phyloP scores from a whole-genome alignment of 2,329 filamentous ascomycete genomes.

The Diaporthe sp. region DNA sequence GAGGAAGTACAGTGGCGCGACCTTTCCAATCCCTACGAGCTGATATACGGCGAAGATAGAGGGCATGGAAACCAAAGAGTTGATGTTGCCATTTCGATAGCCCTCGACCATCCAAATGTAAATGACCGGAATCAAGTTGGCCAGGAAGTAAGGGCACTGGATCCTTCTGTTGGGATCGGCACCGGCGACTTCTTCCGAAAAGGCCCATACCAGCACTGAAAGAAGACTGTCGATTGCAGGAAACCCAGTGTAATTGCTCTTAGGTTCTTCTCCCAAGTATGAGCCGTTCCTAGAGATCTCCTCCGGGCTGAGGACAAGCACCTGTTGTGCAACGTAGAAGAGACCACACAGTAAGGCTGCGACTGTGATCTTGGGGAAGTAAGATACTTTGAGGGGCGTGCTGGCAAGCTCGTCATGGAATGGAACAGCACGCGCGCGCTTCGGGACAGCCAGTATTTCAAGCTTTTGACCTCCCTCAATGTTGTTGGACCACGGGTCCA shows the following conservation, averaged over 20 bases:
- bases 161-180: conserved; percentile 10
- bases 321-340: neutral
- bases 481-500: neutral
- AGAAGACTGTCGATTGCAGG: neutral
- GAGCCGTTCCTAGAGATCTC: too few species aligned
- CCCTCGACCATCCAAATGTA: conserved; percentile 40
- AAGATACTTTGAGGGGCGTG: neutral
- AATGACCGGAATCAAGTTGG: conserved; percentile 14
- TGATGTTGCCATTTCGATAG: conserved; percentile 35
- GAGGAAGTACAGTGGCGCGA: conserved; percentile 31
- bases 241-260: neutral
- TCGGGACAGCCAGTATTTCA: neutral
- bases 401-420: conserved; percentile 12
- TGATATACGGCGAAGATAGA: conserved; percentile 8
- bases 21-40: neutral
- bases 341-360: neutral
- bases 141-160: conserved; percentile 20
- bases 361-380: neutral
- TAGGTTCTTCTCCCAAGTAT: neutral
- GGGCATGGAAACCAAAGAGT: neutral
- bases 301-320: neutral
- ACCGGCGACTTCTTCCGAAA: conserved; percentile 12
- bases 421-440: neutral
- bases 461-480: conserved; percentile 8
- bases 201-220: neutral